phyloP scores from a whole-genome alignment of 78 protist genomes.

The Speleostelium caveatum region DNA sequence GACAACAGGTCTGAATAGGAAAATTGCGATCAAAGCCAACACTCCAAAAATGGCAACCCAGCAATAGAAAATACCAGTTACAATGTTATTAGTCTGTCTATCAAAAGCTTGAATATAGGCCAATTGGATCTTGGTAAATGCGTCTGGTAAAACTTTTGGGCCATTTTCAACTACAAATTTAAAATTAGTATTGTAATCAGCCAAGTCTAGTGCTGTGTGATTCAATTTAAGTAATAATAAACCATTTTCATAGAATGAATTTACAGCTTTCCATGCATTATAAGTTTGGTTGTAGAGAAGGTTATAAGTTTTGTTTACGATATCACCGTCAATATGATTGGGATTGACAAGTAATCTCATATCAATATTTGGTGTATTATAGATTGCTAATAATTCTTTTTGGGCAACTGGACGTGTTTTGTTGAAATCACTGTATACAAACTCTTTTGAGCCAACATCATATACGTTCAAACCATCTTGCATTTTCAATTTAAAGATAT shows the following conservation, averaged over 20 bases:
- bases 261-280: constrained; percentile 63
- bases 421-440: constrained; percentile 24
- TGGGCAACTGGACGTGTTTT: constrained; percentile 12
- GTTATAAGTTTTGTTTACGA: not conserved
- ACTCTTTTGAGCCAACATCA: constrained; percentile 13
- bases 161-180: constrained; percentile 43
- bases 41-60: constrained; percentile 42
- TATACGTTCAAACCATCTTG: constrained; percentile 22
- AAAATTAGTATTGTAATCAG: not conserved
- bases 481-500: not conserved
- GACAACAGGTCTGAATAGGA: constrained; percentile 53
- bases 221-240: not conserved
- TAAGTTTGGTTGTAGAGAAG: not conserved
- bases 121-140: not conserved
- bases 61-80: not conserved
- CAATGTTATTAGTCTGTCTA: not conserved
- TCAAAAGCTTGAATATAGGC: constrained; percentile 7
- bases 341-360: constrained; percentile 1
- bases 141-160: not conserved
- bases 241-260: constrained; percentile 11
- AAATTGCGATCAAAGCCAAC: not conserved
- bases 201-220: not conserved
- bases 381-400: not conserved
- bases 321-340: not conserved
- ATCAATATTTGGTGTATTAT: constrained; percentile 17